These are phyloP conservation scores for Laetiporus sulphureus DNA, from an alignment of 1,284 basidiomycete genomes.

Conservation along the genomic window DNA sequence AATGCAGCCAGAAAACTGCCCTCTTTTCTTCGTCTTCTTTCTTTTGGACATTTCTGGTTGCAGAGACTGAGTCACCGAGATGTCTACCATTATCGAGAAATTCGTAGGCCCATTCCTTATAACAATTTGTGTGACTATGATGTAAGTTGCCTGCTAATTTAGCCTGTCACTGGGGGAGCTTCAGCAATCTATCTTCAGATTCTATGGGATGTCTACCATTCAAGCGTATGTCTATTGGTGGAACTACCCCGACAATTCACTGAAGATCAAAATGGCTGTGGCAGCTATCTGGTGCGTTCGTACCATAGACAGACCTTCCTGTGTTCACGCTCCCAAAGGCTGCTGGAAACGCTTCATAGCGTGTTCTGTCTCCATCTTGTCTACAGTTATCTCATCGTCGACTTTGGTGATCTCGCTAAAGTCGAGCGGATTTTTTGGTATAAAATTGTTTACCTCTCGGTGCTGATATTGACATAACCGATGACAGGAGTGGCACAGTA, in stretches of 20 bases:
- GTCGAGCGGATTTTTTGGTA: neutral
- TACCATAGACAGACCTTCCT: neutral
- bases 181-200: no score
- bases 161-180: neutral
- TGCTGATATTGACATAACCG: no score
- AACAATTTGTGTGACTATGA: neutral
- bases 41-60: no score
- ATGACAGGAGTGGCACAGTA: no score
- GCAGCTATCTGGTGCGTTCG: neutral
- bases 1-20: no score
- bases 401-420: neutral
- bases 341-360: conserved; percentile 10
- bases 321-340: neutral
- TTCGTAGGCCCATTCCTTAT: neutral
- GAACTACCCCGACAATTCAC: neutral
- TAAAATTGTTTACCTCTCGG: no score
- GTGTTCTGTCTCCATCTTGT: conserved; percentile 9
- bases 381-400: conserved; percentile 5
- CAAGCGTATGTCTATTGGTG: conserved; percentile 1
- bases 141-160: neutral
- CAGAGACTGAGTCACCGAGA: no score
- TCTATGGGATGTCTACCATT: neutral
- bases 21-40: no score
- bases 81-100: no score
- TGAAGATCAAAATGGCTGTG: neutral